phyloP scores from a whole-genome alignment of 345 rosid species.

The Sonneratia caseolaris region DNA sequence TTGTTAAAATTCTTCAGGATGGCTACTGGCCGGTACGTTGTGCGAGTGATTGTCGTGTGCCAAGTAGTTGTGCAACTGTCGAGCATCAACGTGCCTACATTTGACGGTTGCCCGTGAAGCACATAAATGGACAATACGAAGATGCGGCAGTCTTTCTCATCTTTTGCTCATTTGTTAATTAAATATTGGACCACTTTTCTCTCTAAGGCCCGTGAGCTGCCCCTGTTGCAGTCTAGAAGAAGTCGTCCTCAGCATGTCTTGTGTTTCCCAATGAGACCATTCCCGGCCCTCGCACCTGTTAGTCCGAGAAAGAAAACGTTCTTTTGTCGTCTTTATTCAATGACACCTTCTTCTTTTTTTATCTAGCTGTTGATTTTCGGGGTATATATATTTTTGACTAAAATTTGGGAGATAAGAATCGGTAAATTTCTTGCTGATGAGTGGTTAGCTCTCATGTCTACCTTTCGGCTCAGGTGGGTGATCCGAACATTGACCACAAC shows the following conservation, averaged over 20 bases:
- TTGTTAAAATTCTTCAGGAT: neutral
- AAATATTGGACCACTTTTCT: neutral
- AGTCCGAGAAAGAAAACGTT: neutral
- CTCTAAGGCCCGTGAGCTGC: neutral
- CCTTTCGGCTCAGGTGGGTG: constrained; percentile 62
- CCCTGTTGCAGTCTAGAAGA: neutral
- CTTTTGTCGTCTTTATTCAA: neutral
- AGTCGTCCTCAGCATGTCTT: neutral
- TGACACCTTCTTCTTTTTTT: neutral
- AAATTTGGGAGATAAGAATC: neutral
- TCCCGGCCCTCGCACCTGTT: neutral
- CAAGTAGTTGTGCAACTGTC: neutral
- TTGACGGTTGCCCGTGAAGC: neutral
- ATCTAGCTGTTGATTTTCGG: neutral
- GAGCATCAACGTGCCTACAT: neutral
- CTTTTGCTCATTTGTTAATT: neutral
- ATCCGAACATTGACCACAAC: constrained; percentile 65
- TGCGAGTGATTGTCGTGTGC: neutral
- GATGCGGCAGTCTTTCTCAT: neutral
- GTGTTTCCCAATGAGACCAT: neutral
- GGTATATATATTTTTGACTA: neutral
- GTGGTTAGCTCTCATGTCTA: neutral
- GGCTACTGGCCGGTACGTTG: too few species aligned
- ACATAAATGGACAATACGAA: constrained; percentile 1
- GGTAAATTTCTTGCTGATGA: neutral